Base-by-base conservation (phyloP, 1,284 basidiomycete species). In the Ustanciosporium gigantosporum region DNA sequence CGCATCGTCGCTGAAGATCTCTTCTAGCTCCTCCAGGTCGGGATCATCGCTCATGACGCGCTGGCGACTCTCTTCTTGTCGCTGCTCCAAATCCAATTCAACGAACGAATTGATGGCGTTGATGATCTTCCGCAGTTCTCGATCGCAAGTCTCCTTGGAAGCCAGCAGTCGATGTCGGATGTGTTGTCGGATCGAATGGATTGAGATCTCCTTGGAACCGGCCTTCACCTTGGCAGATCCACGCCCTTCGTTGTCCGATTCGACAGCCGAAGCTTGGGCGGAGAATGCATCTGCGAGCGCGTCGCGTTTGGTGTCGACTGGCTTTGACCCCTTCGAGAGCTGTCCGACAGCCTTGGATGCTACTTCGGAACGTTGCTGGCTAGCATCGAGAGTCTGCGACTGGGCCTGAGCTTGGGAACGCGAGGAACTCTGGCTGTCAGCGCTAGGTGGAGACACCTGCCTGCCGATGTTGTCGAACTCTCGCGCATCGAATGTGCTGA, bases 141-240 rank as follows among this genome's bases (percentile, higher is more conserved):
- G 89, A 83, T 98, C 92, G 81, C 94, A 98, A 66, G 90, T 88
- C 45, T 88, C 86, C 82, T 98, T 98, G 50, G 94, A 92, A 1
- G 88, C 88, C 79, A 88, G 89, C 78, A 97, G 86, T 46, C 94
- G 88, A 68, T 91, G 86, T 37, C 89, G 90, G 71, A 97, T 90
- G 81, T 97, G 93, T 51, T 91, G 86, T 46, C 90, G 84, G 56
- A 97, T 92, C 70, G 92, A 94, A 35, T 69, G 46, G 50, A 76
- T 75, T 16, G 74, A 72, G 29, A 71, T 72, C 6, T 72, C 69
- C 35, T 68, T 72, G 25, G 62, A 55, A 0, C 51, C 46, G 11
- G 46, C 40, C 34, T 37, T 46, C 29, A 46, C 50, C 36, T 44
- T 45, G 5, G 47, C 50, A 15, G 46, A 23, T 20, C 46, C 43